Evolutionary conservation across 108 stramenopile species (phyloP).

Genomic region (Fragilaria crotonensis): DNA sequence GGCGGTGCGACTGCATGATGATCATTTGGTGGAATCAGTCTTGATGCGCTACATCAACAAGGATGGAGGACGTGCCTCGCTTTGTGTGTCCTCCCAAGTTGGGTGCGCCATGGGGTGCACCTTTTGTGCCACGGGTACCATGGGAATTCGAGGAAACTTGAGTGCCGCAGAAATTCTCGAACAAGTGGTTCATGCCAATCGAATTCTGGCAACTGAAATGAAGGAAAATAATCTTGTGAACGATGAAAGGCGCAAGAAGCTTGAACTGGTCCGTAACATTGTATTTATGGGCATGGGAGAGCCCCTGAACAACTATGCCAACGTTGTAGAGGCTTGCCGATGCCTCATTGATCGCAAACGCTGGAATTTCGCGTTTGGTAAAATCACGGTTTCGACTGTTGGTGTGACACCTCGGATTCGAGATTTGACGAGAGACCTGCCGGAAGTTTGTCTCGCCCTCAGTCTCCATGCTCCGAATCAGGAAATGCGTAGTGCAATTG

Average conservation of each 20-base stretch:
- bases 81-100: conserved; percentile 91
- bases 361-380: conserved; percentile 85
- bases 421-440: conserved; percentile 88
- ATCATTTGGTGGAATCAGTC: conserved; percentile 82
- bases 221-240: neutral
- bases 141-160: conserved; percentile 84
- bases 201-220: conserved; percentile 40
- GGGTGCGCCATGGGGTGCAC: conserved; percentile 97
- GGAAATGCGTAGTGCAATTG: conserved; percentile 83
- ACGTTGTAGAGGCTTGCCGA: conserved; percentile 89
- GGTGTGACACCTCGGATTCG: conserved; percentile 92
- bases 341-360: conserved; percentile 74
- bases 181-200: conserved; percentile 81
- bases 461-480: conserved; percentile 97
- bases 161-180: conserved; percentile 93
- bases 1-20: conserved; percentile 72
- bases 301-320: conserved; percentile 89
- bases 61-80: conserved; percentile 42
- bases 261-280: conserved; percentile 80
- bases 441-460: conserved; percentile 92
- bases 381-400: conserved; percentile 96
- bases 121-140: conserved; percentile 97
- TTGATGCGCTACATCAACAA: conserved; percentile 76
- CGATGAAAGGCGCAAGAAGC: conserved; percentile 21
- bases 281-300: conserved; percentile 99